A percentile compares a stretch with the other conserved stretches of the same genome.
Evolutionary conservation across 2,329 filamentous ascomycete genomes (phyloP).

Genomic region (Hawksworthiomyces lignivorus): DNA sequence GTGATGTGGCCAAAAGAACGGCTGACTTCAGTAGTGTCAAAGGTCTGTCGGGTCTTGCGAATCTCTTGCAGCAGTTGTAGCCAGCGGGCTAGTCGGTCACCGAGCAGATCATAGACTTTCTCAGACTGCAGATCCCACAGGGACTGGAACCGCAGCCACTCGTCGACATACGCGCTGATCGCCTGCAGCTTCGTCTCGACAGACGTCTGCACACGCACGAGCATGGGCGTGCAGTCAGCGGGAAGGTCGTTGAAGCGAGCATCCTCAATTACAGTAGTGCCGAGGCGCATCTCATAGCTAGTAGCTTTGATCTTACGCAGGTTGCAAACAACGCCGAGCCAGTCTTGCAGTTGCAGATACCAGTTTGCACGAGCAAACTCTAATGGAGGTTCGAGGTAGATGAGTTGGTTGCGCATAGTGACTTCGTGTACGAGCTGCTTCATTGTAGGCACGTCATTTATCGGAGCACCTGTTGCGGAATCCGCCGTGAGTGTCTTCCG

Average conservation of each 20-base stretch:
- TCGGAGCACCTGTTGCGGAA: constrained; percentile 23
- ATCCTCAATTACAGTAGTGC: constrained; percentile 57
- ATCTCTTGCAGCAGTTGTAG: constrained; percentile 95
- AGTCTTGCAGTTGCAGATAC: constrained; percentile 86
- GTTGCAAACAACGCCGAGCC: constrained; percentile 89
- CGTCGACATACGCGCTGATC: constrained; percentile 82
- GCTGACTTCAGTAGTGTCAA: constrained; percentile 93
- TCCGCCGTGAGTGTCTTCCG: constrained; percentile 36
- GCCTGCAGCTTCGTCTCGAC: constrained; percentile 76
- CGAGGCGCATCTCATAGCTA: constrained; percentile 82
- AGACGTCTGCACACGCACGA: constrained; percentile 72
- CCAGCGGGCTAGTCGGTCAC: constrained; percentile 88
- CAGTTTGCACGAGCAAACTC: constrained; percentile 89
- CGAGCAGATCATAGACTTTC: constrained; percentile 85
- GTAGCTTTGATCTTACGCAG: constrained; percentile 91
- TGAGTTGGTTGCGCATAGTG: constrained; percentile 95
- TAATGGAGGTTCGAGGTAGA: constrained; percentile 89
- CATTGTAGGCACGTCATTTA: constrained; percentile 54
- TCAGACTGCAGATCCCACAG: constrained; percentile 96
- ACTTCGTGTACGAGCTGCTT: constrained; percentile 79
- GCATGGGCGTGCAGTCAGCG: constrained; percentile 68
- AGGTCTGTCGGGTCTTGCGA: constrained; percentile 87
- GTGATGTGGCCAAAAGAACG: constrained; percentile 88
- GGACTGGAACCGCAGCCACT: constrained; percentile 98
- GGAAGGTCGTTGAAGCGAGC: constrained; percentile 78